Evolutionary conservation across 805 yeast species (phyloP).

Genomic region (Teunomyces pallodes): DNA sequence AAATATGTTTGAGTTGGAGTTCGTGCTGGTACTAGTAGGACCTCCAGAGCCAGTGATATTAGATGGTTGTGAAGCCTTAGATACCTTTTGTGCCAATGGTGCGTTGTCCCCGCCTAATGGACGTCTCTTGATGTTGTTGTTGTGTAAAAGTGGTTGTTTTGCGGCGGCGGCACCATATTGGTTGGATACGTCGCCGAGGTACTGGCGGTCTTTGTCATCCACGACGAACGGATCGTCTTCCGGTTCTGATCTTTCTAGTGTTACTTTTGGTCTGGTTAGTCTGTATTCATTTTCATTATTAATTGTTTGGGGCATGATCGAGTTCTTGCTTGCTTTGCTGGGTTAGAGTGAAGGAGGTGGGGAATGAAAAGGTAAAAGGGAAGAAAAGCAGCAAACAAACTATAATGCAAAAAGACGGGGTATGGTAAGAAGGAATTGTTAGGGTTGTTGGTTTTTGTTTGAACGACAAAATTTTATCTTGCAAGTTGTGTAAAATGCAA

Average conservation of each 20-base stretch:
- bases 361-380: neutral
- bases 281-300: conserved; percentile 42
- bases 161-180: conserved; percentile 13
- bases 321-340: neutral
- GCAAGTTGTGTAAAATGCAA: conserved; percentile 2
- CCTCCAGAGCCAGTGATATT: conserved; percentile 2
- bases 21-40: conserved; percentile 1
- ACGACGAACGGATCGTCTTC: conserved; percentile 6
- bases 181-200: conserved; percentile 39
- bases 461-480: conserved; percentile 4
- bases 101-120: conserved; percentile 36
- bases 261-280: conserved; percentile 29
- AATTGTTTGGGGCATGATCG: conserved; percentile 17
- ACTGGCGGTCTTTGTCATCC: conserved; percentile 20
- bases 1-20: neutral
- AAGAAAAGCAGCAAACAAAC: neutral
- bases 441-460: conserved; percentile 3
- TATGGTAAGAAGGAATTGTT: neutral
- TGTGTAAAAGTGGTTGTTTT: neutral
- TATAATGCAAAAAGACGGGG: neutral
- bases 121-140: conserved; percentile 19
- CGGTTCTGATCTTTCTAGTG: neutral
- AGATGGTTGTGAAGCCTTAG: neutral
- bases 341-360: neutral
- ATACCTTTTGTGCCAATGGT: conserved; percentile 24